Conservation (phyloP, 2,329 filamentous ascomycete species). For the Aspergillus fructus region DNA sequence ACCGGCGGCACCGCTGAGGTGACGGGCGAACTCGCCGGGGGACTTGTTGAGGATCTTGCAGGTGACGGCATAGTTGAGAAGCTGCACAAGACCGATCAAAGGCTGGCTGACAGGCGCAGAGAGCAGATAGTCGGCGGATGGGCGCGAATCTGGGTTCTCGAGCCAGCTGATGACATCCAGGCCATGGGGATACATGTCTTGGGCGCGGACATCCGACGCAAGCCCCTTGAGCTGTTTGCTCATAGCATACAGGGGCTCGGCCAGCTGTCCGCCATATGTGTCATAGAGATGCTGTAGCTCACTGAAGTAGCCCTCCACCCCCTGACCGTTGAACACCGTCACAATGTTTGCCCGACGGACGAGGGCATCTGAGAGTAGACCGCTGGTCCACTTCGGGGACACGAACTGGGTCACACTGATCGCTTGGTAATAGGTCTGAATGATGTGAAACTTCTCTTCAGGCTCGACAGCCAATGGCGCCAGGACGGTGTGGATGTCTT, state of each 20-base stretch:
- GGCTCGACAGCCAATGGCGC: background rate
- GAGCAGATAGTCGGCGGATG: background rate
- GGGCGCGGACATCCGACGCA: background rate
- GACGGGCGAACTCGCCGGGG: background rate
- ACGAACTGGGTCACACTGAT: background rate
- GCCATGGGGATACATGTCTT: background rate
- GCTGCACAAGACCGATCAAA: background rate
- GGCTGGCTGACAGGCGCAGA: background rate
- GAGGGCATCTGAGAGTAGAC: background rate
- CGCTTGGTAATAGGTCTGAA: background rate
- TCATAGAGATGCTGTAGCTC: background rate
- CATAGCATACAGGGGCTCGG: background rate
- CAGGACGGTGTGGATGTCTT: background rate
- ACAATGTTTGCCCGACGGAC: background rate
- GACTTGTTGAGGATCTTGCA: background rate
- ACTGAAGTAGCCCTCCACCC: background rate
- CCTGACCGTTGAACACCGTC: background rate
- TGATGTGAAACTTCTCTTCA: background rate
- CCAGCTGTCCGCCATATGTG: background rate
- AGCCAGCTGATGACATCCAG: background rate
- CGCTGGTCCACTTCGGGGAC: background rate
- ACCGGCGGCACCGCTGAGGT: slow-evolving; percentile 23
- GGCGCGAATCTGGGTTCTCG: background rate
- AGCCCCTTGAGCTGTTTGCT: background rate
- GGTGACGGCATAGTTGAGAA: background rate